Evolutionary conservation across 441 rosid species (phyloP).

Genomic region (Macaranga tanarius): DNA sequence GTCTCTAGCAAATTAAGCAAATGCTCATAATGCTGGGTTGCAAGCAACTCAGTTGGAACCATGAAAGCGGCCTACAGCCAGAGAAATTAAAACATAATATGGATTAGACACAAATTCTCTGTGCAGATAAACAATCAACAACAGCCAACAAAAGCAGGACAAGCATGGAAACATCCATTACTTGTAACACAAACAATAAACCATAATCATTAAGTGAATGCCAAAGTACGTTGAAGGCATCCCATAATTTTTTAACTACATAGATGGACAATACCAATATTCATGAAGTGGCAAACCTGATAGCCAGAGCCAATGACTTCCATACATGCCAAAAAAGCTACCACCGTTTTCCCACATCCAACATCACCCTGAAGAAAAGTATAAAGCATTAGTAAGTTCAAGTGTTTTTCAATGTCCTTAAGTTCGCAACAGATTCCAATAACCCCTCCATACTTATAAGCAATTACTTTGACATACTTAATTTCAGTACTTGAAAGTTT

Average conservation of each 20-base stretch:
- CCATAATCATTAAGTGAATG: constrained; percentile 8
- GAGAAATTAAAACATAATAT: constrained; percentile 15
- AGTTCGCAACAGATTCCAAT: not conserved
- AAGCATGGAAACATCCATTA: not conserved
- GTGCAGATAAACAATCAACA: constrained; percentile 17
- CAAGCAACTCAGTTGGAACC: constrained; percentile 99
- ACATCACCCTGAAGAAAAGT: constrained; percentile 75
- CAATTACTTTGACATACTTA: not conserved
- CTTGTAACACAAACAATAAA: constrained; percentile 7
- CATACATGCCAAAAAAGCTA: constrained; percentile 96
- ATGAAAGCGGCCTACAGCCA: constrained; percentile 87
- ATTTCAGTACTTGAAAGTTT: not conserved
- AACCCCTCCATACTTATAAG: not conserved
- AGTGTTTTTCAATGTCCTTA: not conserved
- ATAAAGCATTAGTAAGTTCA: constrained; percentile 15
- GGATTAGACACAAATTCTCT: constrained; percentile 5
- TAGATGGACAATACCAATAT: constrained; percentile 2
- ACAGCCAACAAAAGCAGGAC: constrained; percentile 5
- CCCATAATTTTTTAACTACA: constrained; percentile 4
- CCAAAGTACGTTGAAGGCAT: constrained; percentile 1
- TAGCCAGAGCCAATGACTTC: constrained; percentile 90
- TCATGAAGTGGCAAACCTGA: constrained; percentile 63
- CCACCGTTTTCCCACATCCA: constrained; percentile 97
- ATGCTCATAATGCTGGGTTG: constrained; percentile 86
- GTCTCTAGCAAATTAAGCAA: constrained; percentile 66